Percentiles rank a stretch among this genome's conserved stretches.
Evolutionary conservation across 129 eudicot genomes (phyloP).

Genomic region (Arctium lappa): DNA sequence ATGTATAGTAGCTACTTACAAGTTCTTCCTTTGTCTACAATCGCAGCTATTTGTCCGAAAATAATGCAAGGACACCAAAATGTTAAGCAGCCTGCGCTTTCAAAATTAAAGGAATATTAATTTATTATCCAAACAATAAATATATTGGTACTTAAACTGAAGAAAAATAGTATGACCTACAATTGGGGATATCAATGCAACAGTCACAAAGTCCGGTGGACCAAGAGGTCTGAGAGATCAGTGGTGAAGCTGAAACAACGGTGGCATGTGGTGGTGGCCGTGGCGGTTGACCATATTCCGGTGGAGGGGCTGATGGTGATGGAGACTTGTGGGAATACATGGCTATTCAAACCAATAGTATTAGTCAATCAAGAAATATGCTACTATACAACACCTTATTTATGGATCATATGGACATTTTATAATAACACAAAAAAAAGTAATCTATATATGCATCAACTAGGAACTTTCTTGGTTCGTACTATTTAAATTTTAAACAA

Average conservation of each 20-base stretch:
- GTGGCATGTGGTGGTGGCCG: neutral
- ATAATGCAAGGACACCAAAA: conserved; percentile 70
- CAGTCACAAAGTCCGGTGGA: conserved; percentile 30
- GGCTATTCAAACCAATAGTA: neutral
- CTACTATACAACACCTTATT: neutral
- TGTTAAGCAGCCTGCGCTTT: conserved; percentile 52
- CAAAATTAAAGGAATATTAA: neutral
- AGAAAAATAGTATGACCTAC: neutral
- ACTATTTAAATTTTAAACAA: neutral
- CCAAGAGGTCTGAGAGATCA: conserved; percentile 9
- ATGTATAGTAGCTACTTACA: conserved; percentile 32
- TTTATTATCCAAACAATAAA: too few species aligned
- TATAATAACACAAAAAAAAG: neutral
- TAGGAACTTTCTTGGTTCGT: neutral
- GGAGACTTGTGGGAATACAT: neutral
- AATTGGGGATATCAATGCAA: conserved; percentile 19
- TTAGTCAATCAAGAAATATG: neutral
- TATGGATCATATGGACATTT: neutral
- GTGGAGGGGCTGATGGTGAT: conserved; percentile 5
- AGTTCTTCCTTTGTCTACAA: conserved; percentile 56
- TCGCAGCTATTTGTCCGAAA: conserved; percentile 61
- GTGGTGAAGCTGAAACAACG: neutral
- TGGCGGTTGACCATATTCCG: neutral
- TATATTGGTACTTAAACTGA: neutral
- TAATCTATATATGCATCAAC: neutral